Base-by-base conservation (phyloP, 148 eudicot species). In the Rhododendron ovatum region DNA sequence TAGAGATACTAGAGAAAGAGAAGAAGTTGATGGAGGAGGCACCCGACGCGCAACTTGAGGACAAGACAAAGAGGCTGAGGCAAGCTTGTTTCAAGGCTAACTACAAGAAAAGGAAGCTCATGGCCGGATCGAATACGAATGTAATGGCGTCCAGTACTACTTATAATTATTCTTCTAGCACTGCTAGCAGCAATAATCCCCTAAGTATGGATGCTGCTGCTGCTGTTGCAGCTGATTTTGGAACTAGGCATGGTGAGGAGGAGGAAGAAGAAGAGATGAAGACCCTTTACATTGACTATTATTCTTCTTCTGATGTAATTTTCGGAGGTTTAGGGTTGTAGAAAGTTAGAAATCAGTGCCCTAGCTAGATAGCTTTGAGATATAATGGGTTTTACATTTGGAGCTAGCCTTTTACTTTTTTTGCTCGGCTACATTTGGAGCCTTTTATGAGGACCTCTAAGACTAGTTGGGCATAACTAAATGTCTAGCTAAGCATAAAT, bases 81-180 rank as follows among this genome's bases (percentile, higher is more conserved):
- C 99, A 96, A 87, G 98, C 98, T 24, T 96, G 95, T 85, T 96
- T 96, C 57, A 96, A 96, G 86, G 99, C 98, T 2, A 96, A 94
- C 69, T 96, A 95, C 89, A 96, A 96, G 91, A 96, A 91, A 90
- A 93, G 98, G 88, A 93, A 91, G 89, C 92, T 92, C 4, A 88
- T 91, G 88, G 89, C n/a, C 65, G 65, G 89, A 55, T 67, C 50
- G 37, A 75, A 71, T 4, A 78, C 5, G 78, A 80, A 87, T 47
- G 65, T 55, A 83, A 17, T 78, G 50, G 84, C 81, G 79, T 41
- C 84, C 37, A 0, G 85, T 43, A 14, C 17, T 13, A 14, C 17
- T 13, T 33, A 71, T 5, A 71, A 71, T 18, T 85, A 87, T 86
- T 85, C 82, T 82, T 76, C 84, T 33, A n/a, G 35, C 24, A 77